phyloP scores from a whole-genome alignment of 306 rosid species.

The Acacia acuminata region DNA sequence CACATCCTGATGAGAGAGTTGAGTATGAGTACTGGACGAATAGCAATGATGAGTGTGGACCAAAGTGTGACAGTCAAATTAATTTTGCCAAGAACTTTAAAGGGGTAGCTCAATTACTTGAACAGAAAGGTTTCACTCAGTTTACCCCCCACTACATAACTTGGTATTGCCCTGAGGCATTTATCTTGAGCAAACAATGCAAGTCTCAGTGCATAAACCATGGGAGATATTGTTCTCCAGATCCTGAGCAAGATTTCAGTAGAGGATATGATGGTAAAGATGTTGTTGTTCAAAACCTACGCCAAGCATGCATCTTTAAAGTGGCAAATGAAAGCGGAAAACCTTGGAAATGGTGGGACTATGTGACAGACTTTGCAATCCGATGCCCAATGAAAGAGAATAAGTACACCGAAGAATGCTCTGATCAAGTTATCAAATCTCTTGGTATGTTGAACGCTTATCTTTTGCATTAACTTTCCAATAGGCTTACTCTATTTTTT shows the following conservation, averaged over 20 bases:
- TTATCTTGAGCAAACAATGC: conserved; percentile 80
- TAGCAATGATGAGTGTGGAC: conserved; percentile 96
- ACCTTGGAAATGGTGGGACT: conserved; percentile 99
- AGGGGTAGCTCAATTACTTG: conserved; percentile 95
- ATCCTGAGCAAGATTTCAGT: conserved; percentile 91
- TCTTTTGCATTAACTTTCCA: conserved; percentile 12
- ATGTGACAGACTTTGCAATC: conserved; percentile 83
- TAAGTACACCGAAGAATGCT: conserved; percentile 70
- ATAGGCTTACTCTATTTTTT: neutral
- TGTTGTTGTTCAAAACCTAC: conserved; percentile 87
- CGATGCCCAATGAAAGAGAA: conserved; percentile 93
- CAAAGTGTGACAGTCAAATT: conserved; percentile 81
- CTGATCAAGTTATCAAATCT: conserved; percentile 74
- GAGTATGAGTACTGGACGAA: conserved; percentile 97
- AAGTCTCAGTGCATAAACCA: conserved; percentile 89
- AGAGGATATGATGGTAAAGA: conserved; percentile 88
- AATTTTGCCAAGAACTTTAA: conserved; percentile 74
- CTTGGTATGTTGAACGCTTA: conserved; percentile 63
- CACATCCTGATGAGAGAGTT: conserved; percentile 97
- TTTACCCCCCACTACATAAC: conserved; percentile 93
- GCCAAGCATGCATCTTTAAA: conserved; percentile 87
- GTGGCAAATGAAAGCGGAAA: conserved; percentile 88
- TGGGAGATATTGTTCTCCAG: conserved; percentile 97
- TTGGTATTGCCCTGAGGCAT: conserved; percentile 95
- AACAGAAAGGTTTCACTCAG: conserved; percentile 81